A percentile compares a stretch with the other conserved stretches of the same genome.
phyloP scores from a whole-genome alignment of 192 early-diverging fungal genomes.

The Phycomyces blakesleeanus region DNA sequence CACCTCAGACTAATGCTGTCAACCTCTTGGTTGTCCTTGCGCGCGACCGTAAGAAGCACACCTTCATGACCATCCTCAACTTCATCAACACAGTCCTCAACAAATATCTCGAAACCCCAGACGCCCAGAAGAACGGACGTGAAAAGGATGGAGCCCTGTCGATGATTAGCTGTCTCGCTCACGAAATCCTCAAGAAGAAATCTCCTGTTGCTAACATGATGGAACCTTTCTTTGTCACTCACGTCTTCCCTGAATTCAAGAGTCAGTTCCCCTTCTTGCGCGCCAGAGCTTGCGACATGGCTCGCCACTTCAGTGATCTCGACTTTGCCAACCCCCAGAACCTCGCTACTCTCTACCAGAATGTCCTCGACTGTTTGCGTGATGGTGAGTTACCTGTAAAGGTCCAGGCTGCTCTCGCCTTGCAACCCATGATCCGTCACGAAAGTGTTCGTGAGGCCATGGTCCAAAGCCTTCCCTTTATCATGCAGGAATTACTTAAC shows the following conservation, averaged over 20 bases:
- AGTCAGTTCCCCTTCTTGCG: slow-evolving; percentile 80
- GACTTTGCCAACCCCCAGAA: slow-evolving; percentile 56
- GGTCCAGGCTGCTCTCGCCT: slow-evolving; percentile 78
- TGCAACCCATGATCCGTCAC: slow-evolving; percentile 76
- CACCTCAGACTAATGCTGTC: slow-evolving; percentile 66
- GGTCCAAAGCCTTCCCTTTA: slow-evolving; percentile 72
- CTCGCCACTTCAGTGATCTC: slow-evolving; percentile 52
- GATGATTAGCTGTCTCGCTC: slow-evolving; percentile 79
- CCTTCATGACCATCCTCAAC: slow-evolving; percentile 74
- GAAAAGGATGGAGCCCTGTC: slow-evolving; percentile 88
- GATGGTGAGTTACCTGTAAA: slow-evolving; percentile 86
- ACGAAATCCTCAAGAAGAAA: slow-evolving; percentile 63
- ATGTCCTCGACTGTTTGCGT: slow-evolving; percentile 59
- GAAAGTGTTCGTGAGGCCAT: slow-evolving; percentile 68
- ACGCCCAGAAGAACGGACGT: slow-evolving; percentile 65
- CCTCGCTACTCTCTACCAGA: slow-evolving; percentile 41
- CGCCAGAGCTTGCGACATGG: slow-evolving; percentile 60
- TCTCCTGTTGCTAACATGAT: slow-evolving; percentile 74
- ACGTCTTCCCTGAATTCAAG: slow-evolving; percentile 90
- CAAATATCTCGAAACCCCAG: slow-evolving; percentile 62
- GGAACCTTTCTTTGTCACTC: slow-evolving; percentile 78
- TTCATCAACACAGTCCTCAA: slow-evolving; percentile 75
- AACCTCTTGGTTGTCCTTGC: slow-evolving; percentile 78
- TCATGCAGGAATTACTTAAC: slow-evolving; percentile 84
- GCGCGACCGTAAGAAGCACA: slow-evolving; percentile 69